phyloP scores from a whole-genome alignment of 1,284 basidiomycete genomes.

The Melampsora larici-populina region DNA sequence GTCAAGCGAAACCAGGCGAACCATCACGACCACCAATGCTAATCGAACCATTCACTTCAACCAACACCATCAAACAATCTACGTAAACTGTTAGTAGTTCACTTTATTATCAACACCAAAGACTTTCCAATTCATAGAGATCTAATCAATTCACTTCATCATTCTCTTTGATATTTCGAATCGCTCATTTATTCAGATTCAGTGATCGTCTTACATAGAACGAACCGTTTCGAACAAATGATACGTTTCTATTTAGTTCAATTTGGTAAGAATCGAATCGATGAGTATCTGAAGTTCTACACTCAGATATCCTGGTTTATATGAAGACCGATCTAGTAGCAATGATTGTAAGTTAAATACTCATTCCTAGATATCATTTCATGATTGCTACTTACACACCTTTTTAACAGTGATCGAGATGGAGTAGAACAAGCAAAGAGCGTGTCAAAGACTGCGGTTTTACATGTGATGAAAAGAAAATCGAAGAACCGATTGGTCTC shows the following conservation, averaged over 20 bases:
- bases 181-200: slow-evolving; percentile 94
- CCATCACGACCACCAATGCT: too few relatives aligned
- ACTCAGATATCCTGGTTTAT: slow-evolving; percentile 85
- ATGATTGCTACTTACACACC: slow-evolving; percentile 99
- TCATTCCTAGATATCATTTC: slow-evolving; percentile 98
- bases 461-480: slow-evolving; percentile 96
- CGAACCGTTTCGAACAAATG: slow-evolving; percentile 83
- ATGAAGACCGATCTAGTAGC: slow-evolving; percentile 99
- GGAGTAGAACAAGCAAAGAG: slow-evolving; percentile 66
- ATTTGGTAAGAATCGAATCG: slow-evolving; percentile 84
- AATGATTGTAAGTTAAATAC: slow-evolving; percentile 93
- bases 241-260: slow-evolving; percentile 74
- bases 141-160: slow-evolving; percentile 97
- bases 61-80: too few relatives aligned
- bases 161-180: slow-evolving; percentile 87
- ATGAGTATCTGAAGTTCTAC: slow-evolving; percentile 89
- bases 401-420: slow-evolving; percentile 71
- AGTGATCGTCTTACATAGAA: slow-evolving; percentile 91
- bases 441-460: slow-evolving; percentile 86
- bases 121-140: slow-evolving; percentile 81
- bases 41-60: too few relatives aligned
- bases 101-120: too few relatives aligned
- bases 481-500: slow-evolving; percentile 99
- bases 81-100: slow-evolving; percentile 59
- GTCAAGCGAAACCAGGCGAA: too few relatives aligned